Conservation (phyloP, 2,329 filamentous ascomycete genomes). For the Erysiphe pulchra region DNA sequence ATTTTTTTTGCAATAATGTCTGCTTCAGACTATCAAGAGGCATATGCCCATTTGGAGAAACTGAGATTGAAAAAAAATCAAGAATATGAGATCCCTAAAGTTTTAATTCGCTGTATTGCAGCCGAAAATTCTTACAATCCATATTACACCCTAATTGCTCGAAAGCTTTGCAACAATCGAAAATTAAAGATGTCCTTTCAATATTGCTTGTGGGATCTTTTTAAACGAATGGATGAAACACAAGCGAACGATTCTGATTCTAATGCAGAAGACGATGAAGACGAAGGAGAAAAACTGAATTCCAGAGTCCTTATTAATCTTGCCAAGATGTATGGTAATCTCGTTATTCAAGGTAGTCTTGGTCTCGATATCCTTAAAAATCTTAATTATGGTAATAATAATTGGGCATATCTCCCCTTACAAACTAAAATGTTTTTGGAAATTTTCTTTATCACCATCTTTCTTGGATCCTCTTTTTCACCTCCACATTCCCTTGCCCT, state of each 20-base stretch:
- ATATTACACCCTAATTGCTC: constrained; percentile 74
- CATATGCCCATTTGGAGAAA: constrained; percentile 53
- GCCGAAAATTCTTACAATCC: constrained; percentile 71
- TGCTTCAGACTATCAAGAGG: constrained; percentile 61
- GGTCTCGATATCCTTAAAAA: constrained; percentile 36
- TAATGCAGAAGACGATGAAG: constrained; percentile 19
- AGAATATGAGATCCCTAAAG: constrained; percentile 62
- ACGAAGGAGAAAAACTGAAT: constrained; percentile 20
- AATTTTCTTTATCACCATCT: constrained; percentile 48
- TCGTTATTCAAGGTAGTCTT: constrained; percentile 33
- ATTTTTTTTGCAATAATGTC: constrained; percentile 86
- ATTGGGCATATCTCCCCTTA: constrained; percentile 50
- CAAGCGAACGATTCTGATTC: constrained; percentile 32
- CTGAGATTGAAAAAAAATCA: constrained; percentile 68
- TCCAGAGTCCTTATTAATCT: constrained; percentile 38
- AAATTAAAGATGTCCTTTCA: constrained; percentile 66
- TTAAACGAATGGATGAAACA: constrained; percentile 62
- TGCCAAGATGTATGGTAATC: constrained; percentile 35
- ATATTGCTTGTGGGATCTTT: constrained; percentile 65
- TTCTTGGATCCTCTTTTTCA: constrained; percentile 28
- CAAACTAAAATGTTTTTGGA: constrained; percentile 62
- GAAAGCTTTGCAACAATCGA: constrained; percentile 48
- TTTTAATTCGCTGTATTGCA: constrained; percentile 67
- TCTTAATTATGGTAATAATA: constrained; percentile 40
- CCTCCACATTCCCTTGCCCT: neutral